Evolutionary conservation across 148 eudicot species (phyloP).

Genomic region (Silene conica): DNA sequence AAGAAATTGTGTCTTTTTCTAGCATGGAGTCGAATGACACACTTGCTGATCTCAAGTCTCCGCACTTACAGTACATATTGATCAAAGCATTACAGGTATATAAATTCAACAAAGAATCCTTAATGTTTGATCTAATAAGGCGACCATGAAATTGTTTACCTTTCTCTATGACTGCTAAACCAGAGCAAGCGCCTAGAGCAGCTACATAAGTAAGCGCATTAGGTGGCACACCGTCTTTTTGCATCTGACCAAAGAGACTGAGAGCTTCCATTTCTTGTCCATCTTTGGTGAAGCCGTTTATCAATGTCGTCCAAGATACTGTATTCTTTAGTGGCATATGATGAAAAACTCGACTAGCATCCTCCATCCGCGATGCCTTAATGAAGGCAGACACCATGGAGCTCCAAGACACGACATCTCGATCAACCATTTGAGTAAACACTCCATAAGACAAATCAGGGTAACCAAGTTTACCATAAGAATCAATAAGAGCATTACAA

Average conservation of each 20-base stretch:
- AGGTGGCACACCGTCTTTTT: slow-evolving; percentile 34
- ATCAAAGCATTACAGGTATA: slow-evolving; percentile 57
- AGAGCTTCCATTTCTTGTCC: slow-evolving; percentile 52
- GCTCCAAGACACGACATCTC: slow-evolving; percentile 70
- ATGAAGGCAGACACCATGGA: slow-evolving; percentile 60
- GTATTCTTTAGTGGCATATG: slow-evolving; percentile 51
- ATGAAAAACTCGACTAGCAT: slow-evolving; percentile 44
- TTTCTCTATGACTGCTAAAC: slow-evolving; percentile 42
- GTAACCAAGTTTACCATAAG: slow-evolving; percentile 66
- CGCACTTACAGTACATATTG: slow-evolving; percentile 73
- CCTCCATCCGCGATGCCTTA: slow-evolving; percentile 41
- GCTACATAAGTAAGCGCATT: slow-evolving; percentile 57
- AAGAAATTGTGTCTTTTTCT: slow-evolving; percentile 50
- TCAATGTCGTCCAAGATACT: slow-evolving; percentile 76
- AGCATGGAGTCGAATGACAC: slow-evolving; percentile 43
- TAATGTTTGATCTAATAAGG: slow-evolving; percentile 32
- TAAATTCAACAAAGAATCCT: slow-evolving; percentile 26
- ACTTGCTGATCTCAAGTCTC: slow-evolving; percentile 53
- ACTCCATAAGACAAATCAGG: slow-evolving; percentile 33
- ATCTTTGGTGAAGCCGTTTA: slow-evolving; percentile 47
- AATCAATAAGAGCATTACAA: slow-evolving; percentile 55
- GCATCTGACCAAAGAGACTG: slow-evolving; percentile 48
- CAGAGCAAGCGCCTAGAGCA: slow-evolving; percentile 68
- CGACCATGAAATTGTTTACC: slow-evolving; percentile 68
- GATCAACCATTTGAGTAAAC: slow-evolving; percentile 48